Percentiles rank a stretch among this genome's conserved stretches.
phyloP scores from a whole-genome alignment of 1,139 yeast genomes.

The Cylindricascospora bacillispora region DNA sequence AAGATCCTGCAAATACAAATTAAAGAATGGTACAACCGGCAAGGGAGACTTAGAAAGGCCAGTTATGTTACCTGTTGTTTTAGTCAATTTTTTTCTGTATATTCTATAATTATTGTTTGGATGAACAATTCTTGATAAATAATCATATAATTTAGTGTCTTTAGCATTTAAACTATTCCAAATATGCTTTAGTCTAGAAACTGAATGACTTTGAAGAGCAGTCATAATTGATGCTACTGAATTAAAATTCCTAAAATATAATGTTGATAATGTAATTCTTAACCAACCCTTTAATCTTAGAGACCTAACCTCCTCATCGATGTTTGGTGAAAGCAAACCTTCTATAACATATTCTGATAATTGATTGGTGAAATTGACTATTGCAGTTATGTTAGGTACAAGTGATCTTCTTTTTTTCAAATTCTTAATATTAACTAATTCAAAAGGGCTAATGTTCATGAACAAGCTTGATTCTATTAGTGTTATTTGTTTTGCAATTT shows the following conservation, averaged over 20 bases:
- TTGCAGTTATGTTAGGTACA: slow-evolving; percentile 21
- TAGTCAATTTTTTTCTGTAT: slow-evolving; percentile 57
- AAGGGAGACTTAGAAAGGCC: slow-evolving; percentile 33
- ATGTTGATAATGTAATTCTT: slow-evolving; percentile 70
- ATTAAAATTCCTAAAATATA: slow-evolving; percentile 71
- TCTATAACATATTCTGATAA: slow-evolving; percentile 76
- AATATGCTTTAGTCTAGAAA: slow-evolving; percentile 51
- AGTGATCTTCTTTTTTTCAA: slow-evolving; percentile 35
- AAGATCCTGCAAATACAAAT: slow-evolving; percentile 72
- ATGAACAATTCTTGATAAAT: slow-evolving; percentile 57
- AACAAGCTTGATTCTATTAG: slow-evolving; percentile 65
- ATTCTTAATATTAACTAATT: slow-evolving; percentile 60
- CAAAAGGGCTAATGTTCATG: slow-evolving; percentile 54
- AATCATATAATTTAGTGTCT: slow-evolving; percentile 51
- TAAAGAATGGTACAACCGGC: slow-evolving; percentile 79
- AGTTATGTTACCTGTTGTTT: slow-evolving; percentile 30
- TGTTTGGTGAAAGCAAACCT: slow-evolving; percentile 48
- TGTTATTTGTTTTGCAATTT: slow-evolving; percentile 76
- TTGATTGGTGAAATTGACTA: slow-evolving; percentile 65
- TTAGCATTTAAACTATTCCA: slow-evolving; percentile 61
- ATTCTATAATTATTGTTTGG: slow-evolving; percentile 75
- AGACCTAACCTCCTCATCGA: slow-evolving; percentile 26
- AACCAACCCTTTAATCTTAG: slow-evolving; percentile 66
- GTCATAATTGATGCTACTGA: slow-evolving; percentile 82
- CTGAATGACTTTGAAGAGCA: slow-evolving; percentile 68